Evolutionary conservation across 2,329 filamentous ascomycete species (phyloP).

Genomic region (Aschersonia sp.): DNA sequence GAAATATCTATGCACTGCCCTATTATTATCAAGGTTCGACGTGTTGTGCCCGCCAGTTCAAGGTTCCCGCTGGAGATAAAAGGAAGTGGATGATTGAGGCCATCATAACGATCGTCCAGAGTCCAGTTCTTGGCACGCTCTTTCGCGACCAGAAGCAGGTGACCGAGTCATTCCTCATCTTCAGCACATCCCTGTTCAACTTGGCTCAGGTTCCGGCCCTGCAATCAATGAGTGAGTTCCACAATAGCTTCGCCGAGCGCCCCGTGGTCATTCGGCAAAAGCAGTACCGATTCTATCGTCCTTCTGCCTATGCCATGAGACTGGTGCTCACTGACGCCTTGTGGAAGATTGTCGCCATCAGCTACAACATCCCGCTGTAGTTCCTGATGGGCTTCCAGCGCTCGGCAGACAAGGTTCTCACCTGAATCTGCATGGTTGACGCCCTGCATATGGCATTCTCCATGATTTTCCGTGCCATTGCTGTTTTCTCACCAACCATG

Average conservation of each 20-base stretch:
- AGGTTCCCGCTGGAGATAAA: neutral
- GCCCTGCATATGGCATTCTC: too few species aligned
- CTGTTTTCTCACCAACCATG: too few species aligned
- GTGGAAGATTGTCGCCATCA: too few species aligned
- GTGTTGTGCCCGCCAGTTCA: neutral
- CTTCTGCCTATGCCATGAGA: neutral
- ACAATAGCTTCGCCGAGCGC: neutral
- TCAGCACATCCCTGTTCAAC: slow-evolving; percentile 1
- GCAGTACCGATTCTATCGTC: neutral
- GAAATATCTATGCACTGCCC: neutral
- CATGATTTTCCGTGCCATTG: too few species aligned
- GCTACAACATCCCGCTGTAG: too few species aligned
- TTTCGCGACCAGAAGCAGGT: slow-evolving; percentile 1
- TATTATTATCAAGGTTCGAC: neutral
- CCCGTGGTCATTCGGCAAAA: too few species aligned
- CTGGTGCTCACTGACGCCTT: neutral
- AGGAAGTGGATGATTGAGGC: slow-evolving; percentile 1
- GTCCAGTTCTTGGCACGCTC: slow-evolving; percentile 1
- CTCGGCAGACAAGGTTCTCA: too few species aligned
- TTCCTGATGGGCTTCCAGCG: too few species aligned
- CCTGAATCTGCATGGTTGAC: too few species aligned
- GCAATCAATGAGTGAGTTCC: neutral
- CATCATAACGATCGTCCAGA: slow-evolving; percentile 1
- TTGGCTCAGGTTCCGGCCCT: neutral
- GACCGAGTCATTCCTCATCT: slow-evolving; percentile 1